Conservation (phyloP, 768 basidiomycete species). For the Lentinula raphanica region DNA sequence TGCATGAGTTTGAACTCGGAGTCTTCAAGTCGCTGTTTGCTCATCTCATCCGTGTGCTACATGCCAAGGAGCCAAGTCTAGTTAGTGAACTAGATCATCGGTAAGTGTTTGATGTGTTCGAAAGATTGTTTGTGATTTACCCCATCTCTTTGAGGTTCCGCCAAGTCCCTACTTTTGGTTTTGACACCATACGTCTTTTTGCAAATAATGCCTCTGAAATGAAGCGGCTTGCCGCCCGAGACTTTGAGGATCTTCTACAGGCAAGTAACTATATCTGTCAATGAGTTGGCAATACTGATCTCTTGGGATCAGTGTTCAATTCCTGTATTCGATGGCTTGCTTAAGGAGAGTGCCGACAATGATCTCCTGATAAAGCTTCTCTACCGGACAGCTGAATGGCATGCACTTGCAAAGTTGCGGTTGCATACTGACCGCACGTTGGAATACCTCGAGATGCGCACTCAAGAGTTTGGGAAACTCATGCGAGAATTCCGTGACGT, state of each 20-base stretch:
- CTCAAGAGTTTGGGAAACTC: background rate
- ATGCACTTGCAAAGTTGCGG: slow-evolving; percentile 15
- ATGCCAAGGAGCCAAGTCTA: slow-evolving; percentile 17
- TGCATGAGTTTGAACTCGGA: slow-evolving; percentile 37
- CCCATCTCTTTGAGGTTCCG: slow-evolving; percentile 12
- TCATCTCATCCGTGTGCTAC: slow-evolving; percentile 30
- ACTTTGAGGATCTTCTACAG: slow-evolving; percentile 28
- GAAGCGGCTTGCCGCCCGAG: slow-evolving; percentile 24
- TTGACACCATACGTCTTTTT: slow-evolving; percentile 27
- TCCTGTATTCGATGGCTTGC: slow-evolving; percentile 29
- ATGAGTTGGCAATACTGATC: no score
- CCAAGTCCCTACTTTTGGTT: no score
- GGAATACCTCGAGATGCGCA: slow-evolving; percentile 6
- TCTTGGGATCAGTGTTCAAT: slow-evolving; percentile 25
- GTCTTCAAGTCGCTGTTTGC: slow-evolving; percentile 33
- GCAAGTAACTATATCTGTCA: no score
- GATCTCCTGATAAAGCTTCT: slow-evolving; percentile 11
- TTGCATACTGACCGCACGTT: slow-evolving; percentile 15
- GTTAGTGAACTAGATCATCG: slow-evolving; percentile 25
- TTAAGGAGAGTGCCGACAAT: slow-evolving; percentile 10
- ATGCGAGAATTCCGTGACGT: slow-evolving; percentile 4
- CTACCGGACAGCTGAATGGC: slow-evolving; percentile 14
- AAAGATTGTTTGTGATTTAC: no score
- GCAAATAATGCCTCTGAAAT: slow-evolving; percentile 19
- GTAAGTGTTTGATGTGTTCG: slow-evolving; percentile 14